phyloP scores from a whole-genome alignment of 2,329 filamentous ascomycete species.

The Intubia oerlemansii region DNA sequence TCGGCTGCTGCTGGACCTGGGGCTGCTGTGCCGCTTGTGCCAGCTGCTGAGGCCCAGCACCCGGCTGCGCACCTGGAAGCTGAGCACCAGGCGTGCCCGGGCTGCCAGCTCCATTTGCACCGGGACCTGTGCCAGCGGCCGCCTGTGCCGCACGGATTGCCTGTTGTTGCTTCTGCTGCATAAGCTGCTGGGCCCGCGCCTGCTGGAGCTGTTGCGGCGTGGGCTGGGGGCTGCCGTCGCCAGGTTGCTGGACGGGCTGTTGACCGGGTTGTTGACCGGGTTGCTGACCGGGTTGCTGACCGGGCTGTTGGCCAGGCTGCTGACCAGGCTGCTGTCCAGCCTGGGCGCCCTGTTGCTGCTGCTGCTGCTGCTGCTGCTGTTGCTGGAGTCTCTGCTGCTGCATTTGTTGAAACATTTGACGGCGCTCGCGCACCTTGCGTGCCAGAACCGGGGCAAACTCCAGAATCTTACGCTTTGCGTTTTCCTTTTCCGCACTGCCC shows the following conservation, averaged over 20 bases:
- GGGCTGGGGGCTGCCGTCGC: conserved; percentile 1
- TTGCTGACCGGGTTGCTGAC: conserved; percentile 1
- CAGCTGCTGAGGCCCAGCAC: conserved; percentile 8
- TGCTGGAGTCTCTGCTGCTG: too few species aligned
- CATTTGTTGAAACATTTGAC: conserved; percentile 1
- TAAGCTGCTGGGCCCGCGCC: conserved; percentile 4
- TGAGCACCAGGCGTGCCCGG: not conserved
- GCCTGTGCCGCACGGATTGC: too few species aligned
- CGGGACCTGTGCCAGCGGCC: too few species aligned
- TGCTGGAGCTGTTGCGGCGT: conserved; percentile 1
- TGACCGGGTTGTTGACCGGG: conserved; percentile 2
- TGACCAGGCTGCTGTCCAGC: conserved; percentile 1
- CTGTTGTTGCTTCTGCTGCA: conserved; percentile 3
- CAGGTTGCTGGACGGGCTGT: conserved; percentile 1
- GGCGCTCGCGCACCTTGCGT: conserved; percentile 7
- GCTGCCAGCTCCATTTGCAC: conserved; percentile 2
- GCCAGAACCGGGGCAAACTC: conserved; percentile 37
- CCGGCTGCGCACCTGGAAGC: not conserved
- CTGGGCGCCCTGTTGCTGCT: conserved; percentile 2
- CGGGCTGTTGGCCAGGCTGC: not conserved
- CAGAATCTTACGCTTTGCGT: conserved; percentile 33
- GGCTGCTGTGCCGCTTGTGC: conserved; percentile 5
- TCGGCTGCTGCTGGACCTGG: too few species aligned
- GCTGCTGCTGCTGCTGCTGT: conserved; percentile 2
- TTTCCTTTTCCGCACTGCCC: conserved; percentile 25